These are phyloP conservation scores for Tetradesmus lagerheimii DNA, from an alignment of 139 green algal genomes.

Conservation along the genomic window DNA sequence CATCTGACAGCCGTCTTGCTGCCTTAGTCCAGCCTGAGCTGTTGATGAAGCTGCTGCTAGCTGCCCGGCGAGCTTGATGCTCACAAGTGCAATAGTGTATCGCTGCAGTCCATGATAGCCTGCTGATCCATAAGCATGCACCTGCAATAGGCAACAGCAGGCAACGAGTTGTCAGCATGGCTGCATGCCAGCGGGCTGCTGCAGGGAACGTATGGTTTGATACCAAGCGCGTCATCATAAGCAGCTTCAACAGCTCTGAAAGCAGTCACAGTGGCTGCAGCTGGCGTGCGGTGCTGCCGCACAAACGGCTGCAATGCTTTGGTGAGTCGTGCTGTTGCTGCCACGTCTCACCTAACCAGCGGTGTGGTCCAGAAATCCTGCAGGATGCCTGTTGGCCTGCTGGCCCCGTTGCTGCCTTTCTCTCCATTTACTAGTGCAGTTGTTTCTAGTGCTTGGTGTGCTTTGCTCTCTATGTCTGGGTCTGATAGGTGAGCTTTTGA, in stretches of 20 bases:
- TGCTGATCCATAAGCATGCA: conserved; percentile 29
- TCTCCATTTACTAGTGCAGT: conserved; percentile 3
- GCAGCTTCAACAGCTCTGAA: neutral
- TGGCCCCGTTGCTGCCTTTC: neutral
- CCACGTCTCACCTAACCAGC: neutral
- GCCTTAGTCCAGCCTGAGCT: neutral
- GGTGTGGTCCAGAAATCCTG: conserved; percentile 13
- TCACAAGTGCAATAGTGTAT: conserved; percentile 41
- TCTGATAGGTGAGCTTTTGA: conserved; percentile 45
- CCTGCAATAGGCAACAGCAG: conserved; percentile 2
- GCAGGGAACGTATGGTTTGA: neutral
- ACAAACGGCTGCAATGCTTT: neutral
- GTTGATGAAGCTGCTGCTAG: neutral
- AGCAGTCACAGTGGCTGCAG: neutral
- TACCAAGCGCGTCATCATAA: too few relatives aligned
- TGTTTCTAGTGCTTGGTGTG: neutral
- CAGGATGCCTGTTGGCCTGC: neutral
- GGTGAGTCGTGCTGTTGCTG: neutral
- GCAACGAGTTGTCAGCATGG: neutral
- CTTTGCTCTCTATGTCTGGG: conserved; percentile 35
- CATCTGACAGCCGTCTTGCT: too few relatives aligned
- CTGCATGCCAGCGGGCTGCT: too few relatives aligned
- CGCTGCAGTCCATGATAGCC: conserved; percentile 16
- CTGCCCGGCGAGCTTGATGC: neutral
- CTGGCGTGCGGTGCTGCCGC: neutral